phyloP scores from a whole-genome alignment of 805 yeast species.

The Teunomyces lycoperdinae region DNA sequence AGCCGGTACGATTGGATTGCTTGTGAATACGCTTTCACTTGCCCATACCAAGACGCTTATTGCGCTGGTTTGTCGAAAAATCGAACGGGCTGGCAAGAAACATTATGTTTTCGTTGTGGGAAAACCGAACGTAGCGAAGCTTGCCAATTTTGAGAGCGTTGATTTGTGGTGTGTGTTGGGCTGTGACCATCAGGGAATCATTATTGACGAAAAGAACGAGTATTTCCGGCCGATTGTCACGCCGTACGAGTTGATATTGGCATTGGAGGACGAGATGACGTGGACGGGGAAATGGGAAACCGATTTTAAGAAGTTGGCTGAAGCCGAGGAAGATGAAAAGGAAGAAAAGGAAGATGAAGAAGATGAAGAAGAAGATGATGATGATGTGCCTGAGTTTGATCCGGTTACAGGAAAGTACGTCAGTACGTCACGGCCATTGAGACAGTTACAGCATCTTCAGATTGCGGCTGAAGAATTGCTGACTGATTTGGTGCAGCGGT shows the following conservation, averaged over 20 bases:
- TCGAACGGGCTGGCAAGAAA: conserved; percentile 79
- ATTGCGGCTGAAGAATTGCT: conserved; percentile 42
- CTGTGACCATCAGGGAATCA: conserved; percentile 90
- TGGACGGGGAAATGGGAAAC: conserved; percentile 97
- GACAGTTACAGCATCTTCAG: conserved; percentile 62
- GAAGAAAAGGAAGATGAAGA: conserved; percentile 24
- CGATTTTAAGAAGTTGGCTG: conserved; percentile 60
- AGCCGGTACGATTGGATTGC: conserved; percentile 87
- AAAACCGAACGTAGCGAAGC: conserved; percentile 94
- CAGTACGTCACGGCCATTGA: conserved; percentile 69
- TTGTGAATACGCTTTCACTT: conserved; percentile 86
- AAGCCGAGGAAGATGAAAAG: conserved; percentile 34
- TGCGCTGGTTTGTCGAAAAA: conserved; percentile 55
- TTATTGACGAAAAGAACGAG: conserved; percentile 73
- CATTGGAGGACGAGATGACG: conserved; percentile 67
- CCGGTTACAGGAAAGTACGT: conserved; percentile 81
- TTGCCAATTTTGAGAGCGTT: conserved; percentile 92
- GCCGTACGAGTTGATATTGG: conserved; percentile 84
- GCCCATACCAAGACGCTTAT: conserved; percentile 69
- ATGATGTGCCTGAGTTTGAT: conserved; percentile 79
- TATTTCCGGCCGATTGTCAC: conserved; percentile 90
- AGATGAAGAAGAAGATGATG: conserved; percentile 26
- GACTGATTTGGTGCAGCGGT: conserved; percentile 48
- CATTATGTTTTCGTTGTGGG: conserved; percentile 95
- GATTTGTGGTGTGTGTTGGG: conserved; percentile 95